Percentiles rank a stretch among this genome's conserved stretches.
phyloP scores from a whole-genome alignment of 2,329 filamentous ascomycete genomes.

The Emydomyces testavorans region DNA sequence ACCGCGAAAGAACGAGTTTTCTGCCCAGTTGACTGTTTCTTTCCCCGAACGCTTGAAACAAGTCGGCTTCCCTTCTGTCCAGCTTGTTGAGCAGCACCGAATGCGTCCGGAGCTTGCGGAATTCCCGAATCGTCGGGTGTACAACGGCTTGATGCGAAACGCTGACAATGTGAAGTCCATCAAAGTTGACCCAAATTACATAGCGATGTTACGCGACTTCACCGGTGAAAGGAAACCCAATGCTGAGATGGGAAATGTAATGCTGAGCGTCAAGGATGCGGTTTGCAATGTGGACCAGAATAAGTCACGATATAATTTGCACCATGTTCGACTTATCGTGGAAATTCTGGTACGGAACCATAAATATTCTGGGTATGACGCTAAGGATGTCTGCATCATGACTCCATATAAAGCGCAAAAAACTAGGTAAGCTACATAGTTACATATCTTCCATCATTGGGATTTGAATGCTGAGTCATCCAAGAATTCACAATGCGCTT shows the following conservation, averaged over 20 bases:
- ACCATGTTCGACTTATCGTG: background rate
- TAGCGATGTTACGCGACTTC: background rate
- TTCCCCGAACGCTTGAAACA: background rate
- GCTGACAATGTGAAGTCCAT: background rate
- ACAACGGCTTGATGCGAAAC: background rate
- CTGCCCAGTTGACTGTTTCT: background rate
- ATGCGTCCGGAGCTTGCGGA: background rate
- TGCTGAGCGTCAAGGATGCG: background rate
- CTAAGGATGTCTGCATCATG: too few species aligned
- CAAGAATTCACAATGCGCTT: too few species aligned
- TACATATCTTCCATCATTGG: too few species aligned
- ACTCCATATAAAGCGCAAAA: too few species aligned
- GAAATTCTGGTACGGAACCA: background rate
- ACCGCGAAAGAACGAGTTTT: background rate
- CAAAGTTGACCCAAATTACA: background rate
- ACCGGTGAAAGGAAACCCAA: too few species aligned
- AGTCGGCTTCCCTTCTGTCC: background rate
- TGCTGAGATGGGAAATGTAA: background rate
- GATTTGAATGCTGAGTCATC: too few species aligned
- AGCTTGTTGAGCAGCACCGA: background rate
- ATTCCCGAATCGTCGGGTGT: background rate
- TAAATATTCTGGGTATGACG: background rate
- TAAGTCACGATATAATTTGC: background rate
- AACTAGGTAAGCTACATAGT: too few species aligned
- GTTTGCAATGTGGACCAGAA: background rate